Conservation (phyloP, 805 yeast genomes). For the Cephaloascus albidus region DNA sequence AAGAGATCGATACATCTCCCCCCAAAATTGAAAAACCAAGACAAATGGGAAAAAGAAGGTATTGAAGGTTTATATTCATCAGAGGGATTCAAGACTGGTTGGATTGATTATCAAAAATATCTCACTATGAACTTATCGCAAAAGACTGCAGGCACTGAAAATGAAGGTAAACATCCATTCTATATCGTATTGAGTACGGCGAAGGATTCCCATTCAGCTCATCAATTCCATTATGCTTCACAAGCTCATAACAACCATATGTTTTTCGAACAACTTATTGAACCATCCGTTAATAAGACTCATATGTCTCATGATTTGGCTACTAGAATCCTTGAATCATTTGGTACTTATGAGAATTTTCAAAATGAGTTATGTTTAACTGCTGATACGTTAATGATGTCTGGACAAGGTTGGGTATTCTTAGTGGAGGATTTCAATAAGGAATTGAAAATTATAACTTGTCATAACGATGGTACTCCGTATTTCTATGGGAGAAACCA, state of each 20-base stretch:
- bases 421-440: conserved; percentile 60
- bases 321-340: conserved; percentile 22
- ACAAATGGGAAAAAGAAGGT: conserved; percentile 32
- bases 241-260: conserved; percentile 90
- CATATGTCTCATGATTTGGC: conserved; percentile 10
- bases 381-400: conserved; percentile 43
- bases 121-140: conserved; percentile 51
- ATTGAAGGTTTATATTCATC: conserved; percentile 57
- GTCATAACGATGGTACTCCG: conserved; percentile 75
- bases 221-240: conserved; percentile 79
- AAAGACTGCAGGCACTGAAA: conserved; percentile 68
- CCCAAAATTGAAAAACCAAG: conserved; percentile 42
- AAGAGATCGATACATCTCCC: conserved; percentile 47
- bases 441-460: conserved; percentile 39
- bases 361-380: conserved; percentile 36
- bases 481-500: conserved; percentile 64
- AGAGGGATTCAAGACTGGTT: conserved; percentile 61
- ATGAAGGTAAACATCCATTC: conserved; percentile 69
- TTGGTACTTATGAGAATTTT: conserved; percentile 39
- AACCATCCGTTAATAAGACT: conserved; percentile 10
- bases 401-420: conserved; percentile 71
- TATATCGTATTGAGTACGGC: conserved; percentile 63
- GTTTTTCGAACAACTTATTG: conserved; percentile 57
- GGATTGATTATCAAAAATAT: conserved; percentile 73
- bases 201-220: conserved; percentile 53